These are phyloP conservation scores for Zasmidium citrigriseum DNA, from an alignment of 2,329 filamentous ascomycete species.

Conservation along the genomic window DNA sequence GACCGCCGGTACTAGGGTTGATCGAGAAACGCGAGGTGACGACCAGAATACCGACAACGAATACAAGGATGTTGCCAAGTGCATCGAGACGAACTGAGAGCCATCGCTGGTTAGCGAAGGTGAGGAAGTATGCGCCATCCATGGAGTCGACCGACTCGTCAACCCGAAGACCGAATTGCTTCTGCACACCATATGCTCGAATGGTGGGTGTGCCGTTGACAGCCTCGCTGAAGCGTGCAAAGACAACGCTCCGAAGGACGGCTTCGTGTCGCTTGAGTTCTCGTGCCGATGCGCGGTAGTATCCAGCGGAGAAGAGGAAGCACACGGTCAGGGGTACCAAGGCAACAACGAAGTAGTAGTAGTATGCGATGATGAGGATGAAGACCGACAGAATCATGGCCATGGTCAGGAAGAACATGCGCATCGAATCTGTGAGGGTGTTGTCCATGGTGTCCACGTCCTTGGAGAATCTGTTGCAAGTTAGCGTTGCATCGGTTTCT, in stretches of 20 bases:
- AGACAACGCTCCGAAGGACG: slow-evolving; percentile 81
- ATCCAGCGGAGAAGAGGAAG: slow-evolving; percentile 80
- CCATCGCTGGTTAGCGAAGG: slow-evolving; percentile 95
- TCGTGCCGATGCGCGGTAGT: slow-evolving; percentile 87
- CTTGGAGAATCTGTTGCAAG: slow-evolving; percentile 66
- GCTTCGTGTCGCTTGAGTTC: slow-evolving; percentile 95
- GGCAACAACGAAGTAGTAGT: slow-evolving; percentile 80
- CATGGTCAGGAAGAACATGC: slow-evolving; percentile 88
- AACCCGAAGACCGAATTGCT: slow-evolving; percentile 71
- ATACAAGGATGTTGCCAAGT: slow-evolving; percentile 81
- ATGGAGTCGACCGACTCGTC: slow-evolving; percentile 80
- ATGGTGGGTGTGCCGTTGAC: slow-evolving; percentile 83
- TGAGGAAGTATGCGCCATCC: slow-evolving; percentile 92
- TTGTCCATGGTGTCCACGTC: slow-evolving; percentile 96
- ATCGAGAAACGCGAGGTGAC: slow-evolving; percentile 88
- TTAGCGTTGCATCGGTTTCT: not conserved
- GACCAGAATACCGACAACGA: slow-evolving; percentile 84
- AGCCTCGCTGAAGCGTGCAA: slow-evolving; percentile 88
- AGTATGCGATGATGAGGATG: slow-evolving; percentile 89
- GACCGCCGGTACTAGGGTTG: slow-evolving; percentile 77
- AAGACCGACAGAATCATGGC: slow-evolving; percentile 83
- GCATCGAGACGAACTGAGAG: slow-evolving; percentile 80
- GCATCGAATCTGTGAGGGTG: slow-evolving; percentile 80
- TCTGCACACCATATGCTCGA: slow-evolving; percentile 80
- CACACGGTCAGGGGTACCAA: slow-evolving; percentile 69